phyloP scores from a whole-genome alignment of 352 stramenopile species.

The Phytophthora citrophthora region DNA sequence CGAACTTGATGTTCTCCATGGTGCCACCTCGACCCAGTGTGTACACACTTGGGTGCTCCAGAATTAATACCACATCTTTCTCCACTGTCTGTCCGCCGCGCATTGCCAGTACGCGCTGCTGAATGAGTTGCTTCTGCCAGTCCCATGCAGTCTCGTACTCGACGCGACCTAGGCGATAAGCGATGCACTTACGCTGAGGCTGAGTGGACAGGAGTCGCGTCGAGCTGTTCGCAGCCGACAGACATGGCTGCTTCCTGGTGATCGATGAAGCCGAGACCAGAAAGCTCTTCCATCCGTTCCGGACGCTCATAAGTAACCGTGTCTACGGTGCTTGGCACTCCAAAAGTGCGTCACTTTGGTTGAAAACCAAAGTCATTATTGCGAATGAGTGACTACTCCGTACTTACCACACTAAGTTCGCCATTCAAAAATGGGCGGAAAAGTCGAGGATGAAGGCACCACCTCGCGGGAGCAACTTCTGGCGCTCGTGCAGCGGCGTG shows the following conservation, averaged over 20 bases:
- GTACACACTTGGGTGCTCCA: constrained; percentile 95
- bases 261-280: constrained; percentile 6
- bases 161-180: constrained; percentile 73
- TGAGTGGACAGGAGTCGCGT: constrained; percentile 16
- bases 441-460: constrained; percentile 10
- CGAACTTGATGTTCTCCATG: constrained; percentile 86
- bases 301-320: constrained; percentile 18
- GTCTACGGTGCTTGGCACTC: background rate
- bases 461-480: constrained; percentile 34
- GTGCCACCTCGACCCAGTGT: constrained; percentile 96
- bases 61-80: constrained; percentile 56
- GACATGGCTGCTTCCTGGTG: constrained; percentile 4
- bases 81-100: constrained; percentile 49
- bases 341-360: too few species aligned
- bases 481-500: constrained; percentile 28
- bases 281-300: constrained; percentile 15
- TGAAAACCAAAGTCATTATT: background rate
- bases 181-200: constrained; percentile 58
- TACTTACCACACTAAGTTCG: constrained; percentile 11
- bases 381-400: background rate
- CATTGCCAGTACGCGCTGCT: constrained; percentile 68
- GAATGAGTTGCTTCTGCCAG: constrained; percentile 90
- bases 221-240: background rate
- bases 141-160: constrained; percentile 88
- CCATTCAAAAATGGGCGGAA: constrained; percentile 25